These are phyloP conservation scores for Choanephora cucurbitarum DNA, from an alignment of 371 early-diverging fungal genomes.

Conservation along the genomic window DNA sequence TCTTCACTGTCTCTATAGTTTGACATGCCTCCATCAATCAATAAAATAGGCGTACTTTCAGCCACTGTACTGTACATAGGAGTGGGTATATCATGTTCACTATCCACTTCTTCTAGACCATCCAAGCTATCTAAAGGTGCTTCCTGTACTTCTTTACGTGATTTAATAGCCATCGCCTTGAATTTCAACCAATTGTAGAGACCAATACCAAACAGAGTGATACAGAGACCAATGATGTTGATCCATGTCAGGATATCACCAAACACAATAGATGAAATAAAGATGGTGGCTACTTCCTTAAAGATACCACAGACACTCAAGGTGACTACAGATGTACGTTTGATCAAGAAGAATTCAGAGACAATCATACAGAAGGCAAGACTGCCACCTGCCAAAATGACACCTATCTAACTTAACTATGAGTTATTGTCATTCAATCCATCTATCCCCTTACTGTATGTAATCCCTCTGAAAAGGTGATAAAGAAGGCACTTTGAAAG, in stretches of 20 bases:
- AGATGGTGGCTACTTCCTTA: conserved; percentile 82
- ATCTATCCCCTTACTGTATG: conserved; percentile 51
- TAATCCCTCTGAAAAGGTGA: conserved; percentile 33
- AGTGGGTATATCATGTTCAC: background rate
- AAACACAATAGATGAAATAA: conserved; percentile 66
- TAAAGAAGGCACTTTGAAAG: conserved; percentile 54
- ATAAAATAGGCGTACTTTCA: conserved; percentile 51
- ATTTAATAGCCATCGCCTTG: conserved; percentile 20
- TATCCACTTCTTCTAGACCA: conserved; percentile 2
- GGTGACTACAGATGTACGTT: conserved; percentile 86
- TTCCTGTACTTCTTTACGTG: conserved; percentile 11
- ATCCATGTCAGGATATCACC: conserved; percentile 70
- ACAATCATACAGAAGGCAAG: conserved; percentile 89
- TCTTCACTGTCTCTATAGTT: conserved; percentile 30
- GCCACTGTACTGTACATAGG: conserved; percentile 48
- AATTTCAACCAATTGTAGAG: conserved; percentile 63
- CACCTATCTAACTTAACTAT: too few species aligned
- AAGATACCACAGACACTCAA: conserved; percentile 91
- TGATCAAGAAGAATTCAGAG: conserved; percentile 85
- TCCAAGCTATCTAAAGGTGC: conserved; percentile 1
- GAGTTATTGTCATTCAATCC: too few species aligned
- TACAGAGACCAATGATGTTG: conserved; percentile 70
- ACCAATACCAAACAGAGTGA: conserved; percentile 74
- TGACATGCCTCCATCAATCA: conserved; percentile 41
- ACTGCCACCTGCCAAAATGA: conserved; percentile 68